Percentiles rank a stretch among this genome's conserved stretches.
These are phyloP conservation scores for Angomonas ambiguus DNA, from an alignment of 208 protist species.

Conservation along the genomic window DNA sequence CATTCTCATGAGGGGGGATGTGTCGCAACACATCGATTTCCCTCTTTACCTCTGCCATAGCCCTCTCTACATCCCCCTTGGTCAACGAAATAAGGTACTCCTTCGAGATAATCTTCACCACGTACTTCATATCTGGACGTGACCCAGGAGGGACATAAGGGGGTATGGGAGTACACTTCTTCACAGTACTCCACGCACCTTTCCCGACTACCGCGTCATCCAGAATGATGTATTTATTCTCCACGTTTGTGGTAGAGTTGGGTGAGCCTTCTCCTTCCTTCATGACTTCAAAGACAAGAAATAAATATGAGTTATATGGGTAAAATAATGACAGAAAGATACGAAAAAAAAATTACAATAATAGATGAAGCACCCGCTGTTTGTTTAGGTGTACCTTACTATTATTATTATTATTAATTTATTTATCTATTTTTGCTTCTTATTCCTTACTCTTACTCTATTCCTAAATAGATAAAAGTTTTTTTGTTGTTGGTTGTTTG, in stretches of 20 bases:
- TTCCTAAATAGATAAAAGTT: slow-evolving; percentile 3
- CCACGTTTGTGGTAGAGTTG: slow-evolving; percentile 30
- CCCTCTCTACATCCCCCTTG: slow-evolving; percentile 81
- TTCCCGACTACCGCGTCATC: slow-evolving; percentile 76
- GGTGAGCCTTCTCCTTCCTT: slow-evolving; percentile 5
- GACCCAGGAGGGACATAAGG: slow-evolving; percentile 69
- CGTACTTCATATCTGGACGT: slow-evolving; percentile 73
- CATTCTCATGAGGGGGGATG: slow-evolving; percentile 83
- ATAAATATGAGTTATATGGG: slow-evolving; percentile 10
- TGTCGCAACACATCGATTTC: slow-evolving; percentile 86
- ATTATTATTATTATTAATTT: slow-evolving; percentile 10
- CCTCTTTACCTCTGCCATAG: slow-evolving; percentile 86
- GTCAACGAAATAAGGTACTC: slow-evolving; percentile 82
- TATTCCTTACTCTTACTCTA: slow-evolving; percentile 5
- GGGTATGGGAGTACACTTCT: slow-evolving; percentile 64
- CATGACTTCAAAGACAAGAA: slow-evolving; percentile 5
- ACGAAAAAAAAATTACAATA: slow-evolving; percentile 1
- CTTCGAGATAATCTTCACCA: slow-evolving; percentile 91
- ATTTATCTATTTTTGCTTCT: slow-evolving; percentile 2
- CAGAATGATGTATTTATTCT: slow-evolving; percentile 77
- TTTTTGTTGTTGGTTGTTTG: background rate
- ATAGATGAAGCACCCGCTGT: too few species aligned
- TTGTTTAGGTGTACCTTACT: too few species aligned
- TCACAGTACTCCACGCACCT: slow-evolving; percentile 87
- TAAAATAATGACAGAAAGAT: background rate